Base-by-base conservation (phyloP, 331 rosid species). In the Rosa hybrid region DNA sequence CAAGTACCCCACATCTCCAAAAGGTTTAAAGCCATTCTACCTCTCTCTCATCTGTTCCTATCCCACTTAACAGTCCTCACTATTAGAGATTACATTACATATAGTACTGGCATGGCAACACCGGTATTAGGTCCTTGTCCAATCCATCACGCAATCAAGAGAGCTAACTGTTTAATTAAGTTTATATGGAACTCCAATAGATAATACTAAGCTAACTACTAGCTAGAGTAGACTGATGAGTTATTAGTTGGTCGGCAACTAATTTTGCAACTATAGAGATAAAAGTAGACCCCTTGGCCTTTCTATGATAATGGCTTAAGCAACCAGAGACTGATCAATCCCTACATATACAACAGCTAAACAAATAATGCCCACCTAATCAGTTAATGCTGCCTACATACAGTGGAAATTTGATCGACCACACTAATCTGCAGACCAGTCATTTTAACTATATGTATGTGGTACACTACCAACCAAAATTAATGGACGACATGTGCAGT, bases 161-260 rank as follows among this genome's bases (percentile, higher is more conserved):
- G 34, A 62, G 68, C 38, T 10, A 11, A 5, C 41, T 12, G 68
- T 27, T 50, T n/a, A 12, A 34, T 16, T 27, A 27, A 48, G 23
- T 64, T 27, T 46, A 45, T 46, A 77, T 50, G 34, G 34, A 30
- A 30, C 34, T 67, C 16, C 0, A 25, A 8, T 62, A 23, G 51
- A 20, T 72, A 30, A 27, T 16, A 13, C 42, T 8, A 12, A 0
- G 54, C 8, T 77, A 46, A 10, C 39, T 65, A 46, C 21, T 1
- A 49, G 5, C 74, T 21, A 2, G 20, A 65, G 44, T 18, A 65
- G 45, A 34, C 62, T 44, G 10, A 67, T 60, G 67, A 72, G 68
- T 68, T 62, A 75, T 59, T 42, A n/a, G 53, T 75, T 59, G 71
- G 87, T 80, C 85, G 83, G 89, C 83, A 80, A 86, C 85, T 44